These are phyloP conservation scores for Anaeramoeba flamelloides DNA, from an alignment of 78 protist species.

Conservation along the genomic window DNA sequence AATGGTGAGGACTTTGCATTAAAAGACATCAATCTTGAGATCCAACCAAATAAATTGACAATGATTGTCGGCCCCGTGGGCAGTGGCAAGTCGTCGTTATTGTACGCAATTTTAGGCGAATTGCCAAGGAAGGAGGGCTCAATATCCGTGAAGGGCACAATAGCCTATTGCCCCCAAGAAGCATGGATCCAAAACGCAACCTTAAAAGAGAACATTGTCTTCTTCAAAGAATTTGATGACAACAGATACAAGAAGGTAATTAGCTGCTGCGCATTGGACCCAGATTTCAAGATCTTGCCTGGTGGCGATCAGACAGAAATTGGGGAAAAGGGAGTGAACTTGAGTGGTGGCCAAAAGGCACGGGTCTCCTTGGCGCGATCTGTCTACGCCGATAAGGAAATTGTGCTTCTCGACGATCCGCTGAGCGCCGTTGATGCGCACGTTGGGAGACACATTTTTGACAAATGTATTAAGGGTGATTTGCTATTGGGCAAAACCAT, in stretches of 20 bases:
- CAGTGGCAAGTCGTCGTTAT: constrained; percentile 11
- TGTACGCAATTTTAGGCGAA: constrained; percentile 2
- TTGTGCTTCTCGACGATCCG: constrained; percentile 21
- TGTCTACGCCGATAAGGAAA: constrained; percentile 8
- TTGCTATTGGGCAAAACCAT: constrained; percentile 15
- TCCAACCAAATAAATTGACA: too few relatives aligned
- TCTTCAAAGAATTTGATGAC: constrained; percentile 1
- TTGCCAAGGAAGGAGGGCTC: not conserved
- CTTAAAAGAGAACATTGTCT: constrained; percentile 3
- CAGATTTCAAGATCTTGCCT: constrained; percentile 33
- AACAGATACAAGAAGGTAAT: constrained; percentile 15
- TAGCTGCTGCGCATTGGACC: constrained; percentile 22
- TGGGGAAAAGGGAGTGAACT: constrained; percentile 39
- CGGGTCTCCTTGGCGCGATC: constrained; percentile 47
- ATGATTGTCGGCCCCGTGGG: constrained; percentile 13
- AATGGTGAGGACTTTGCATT: too few relatives aligned
- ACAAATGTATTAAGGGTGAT: constrained; percentile 1
- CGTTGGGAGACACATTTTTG: constrained; percentile 17
- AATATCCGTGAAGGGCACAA: not conserved
- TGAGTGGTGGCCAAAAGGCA: constrained; percentile 42
- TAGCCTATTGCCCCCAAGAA: not conserved
- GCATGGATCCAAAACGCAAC: constrained; percentile 3
- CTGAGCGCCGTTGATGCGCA: constrained; percentile 26
- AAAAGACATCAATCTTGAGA: too few relatives aligned
- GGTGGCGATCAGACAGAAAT: constrained; percentile 36